Conservation (phyloP, 768 basidiomycete genomes). For the Auriculariales sp. region DNA sequence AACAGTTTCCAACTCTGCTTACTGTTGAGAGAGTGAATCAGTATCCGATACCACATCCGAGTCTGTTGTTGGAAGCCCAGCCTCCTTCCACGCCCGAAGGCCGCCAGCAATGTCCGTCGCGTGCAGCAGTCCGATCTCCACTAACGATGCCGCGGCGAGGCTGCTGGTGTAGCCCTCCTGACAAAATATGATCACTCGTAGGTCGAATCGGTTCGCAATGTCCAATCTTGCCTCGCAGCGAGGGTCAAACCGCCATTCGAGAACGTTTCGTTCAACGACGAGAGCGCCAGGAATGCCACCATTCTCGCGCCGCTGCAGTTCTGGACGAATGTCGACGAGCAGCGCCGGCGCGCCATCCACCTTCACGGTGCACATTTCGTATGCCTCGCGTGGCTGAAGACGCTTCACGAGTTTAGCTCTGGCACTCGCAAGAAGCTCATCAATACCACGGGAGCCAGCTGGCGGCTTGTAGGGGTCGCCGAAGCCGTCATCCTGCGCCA, state of each 20-base stretch:
- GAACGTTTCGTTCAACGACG: conserved; percentile 57
- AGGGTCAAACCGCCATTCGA: conserved; percentile 76
- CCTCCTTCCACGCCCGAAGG: conserved; percentile 55
- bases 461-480: conserved; percentile 51
- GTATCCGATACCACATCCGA: too few relatives aligned
- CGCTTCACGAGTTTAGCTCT: conserved; percentile 47
- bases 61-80: conserved; percentile 38
- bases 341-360: conserved; percentile 46
- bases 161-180: conserved; percentile 62
- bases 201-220: conserved; percentile 62
- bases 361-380: conserved; percentile 32
- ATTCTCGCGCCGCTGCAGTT: conserved; percentile 36
- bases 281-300: conserved; percentile 57
- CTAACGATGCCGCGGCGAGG: conserved; percentile 54
- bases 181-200: conserved; percentile 60
- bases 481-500: conserved; percentile 31
- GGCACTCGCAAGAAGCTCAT: conserved; percentile 39
- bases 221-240: conserved; percentile 39
- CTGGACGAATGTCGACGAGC: conserved; percentile 65
- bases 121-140: conserved; percentile 54
- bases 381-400: conserved; percentile 43
- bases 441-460: conserved; percentile 45
- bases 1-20: too few relatives aligned
- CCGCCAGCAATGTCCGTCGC: conserved; percentile 71
- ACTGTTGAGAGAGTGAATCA: too few relatives aligned